Evolutionary conservation across 139 green algal species (phyloP).

Genomic region (Micromonas commoda): DNA sequence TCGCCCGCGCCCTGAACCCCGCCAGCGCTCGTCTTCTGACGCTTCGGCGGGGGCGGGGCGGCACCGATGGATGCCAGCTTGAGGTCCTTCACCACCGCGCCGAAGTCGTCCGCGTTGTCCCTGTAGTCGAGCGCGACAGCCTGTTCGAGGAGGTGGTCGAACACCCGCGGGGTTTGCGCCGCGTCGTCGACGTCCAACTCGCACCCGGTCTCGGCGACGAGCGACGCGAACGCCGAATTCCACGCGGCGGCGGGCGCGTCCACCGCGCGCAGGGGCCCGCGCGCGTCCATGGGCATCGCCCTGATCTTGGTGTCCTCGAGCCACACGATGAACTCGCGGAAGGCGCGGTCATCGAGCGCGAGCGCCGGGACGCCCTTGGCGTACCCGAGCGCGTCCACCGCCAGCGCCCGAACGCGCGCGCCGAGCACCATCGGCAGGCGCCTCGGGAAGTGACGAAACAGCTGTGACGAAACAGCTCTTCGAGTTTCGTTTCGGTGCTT

Average conservation of each 20-base stretch:
- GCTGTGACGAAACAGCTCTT: no score
- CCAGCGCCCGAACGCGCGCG: background rate
- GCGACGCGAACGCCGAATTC: background rate
- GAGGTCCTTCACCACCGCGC: background rate
- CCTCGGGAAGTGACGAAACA: no score
- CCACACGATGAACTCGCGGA: background rate
- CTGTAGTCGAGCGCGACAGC: background rate
- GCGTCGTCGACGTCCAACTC: background rate
- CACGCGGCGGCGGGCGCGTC: background rate
- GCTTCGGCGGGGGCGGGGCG: background rate
- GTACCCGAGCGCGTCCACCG: background rate
- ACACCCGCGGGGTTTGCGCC: background rate
- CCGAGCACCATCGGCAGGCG: background rate
- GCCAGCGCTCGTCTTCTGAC: background rate
- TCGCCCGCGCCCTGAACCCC: background rate
- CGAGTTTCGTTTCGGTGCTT: no score
- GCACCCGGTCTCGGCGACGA: no score
- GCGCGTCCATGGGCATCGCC: constrained; percentile 1
- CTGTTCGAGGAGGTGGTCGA: background rate
- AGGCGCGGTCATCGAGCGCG: background rate
- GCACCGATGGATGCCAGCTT: background rate
- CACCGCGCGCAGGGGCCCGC: background rate
- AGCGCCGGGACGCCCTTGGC: background rate
- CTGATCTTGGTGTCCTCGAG: constrained; percentile 12
- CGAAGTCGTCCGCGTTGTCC: background rate